Base-by-base conservation (phyloP, 176 grass and related monocot genomes). In the Bolboschoenus planiculmis region DNA sequence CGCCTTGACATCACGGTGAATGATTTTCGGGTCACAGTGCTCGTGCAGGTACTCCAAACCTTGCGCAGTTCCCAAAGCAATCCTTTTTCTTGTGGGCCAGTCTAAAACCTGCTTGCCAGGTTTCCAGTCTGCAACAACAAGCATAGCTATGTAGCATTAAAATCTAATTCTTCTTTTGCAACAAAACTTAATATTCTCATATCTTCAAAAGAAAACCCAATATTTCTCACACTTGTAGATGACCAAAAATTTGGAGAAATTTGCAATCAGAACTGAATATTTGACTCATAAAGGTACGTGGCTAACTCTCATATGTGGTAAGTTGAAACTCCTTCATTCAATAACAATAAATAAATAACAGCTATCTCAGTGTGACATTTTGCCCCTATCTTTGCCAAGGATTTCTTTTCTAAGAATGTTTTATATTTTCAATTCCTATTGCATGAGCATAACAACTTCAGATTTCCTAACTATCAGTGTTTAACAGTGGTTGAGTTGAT, bases 1-100 rank as follows among this genome's bases (percentile, higher is more conserved):
- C 0, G 79, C 79, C 59, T 81, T 81, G 36, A 81, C 79, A 46
- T 81, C 79, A 46, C 79, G 79, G 42, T 81, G 79, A 46, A 81
- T 81, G 53, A 81, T 81, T 81, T 81, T 81, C 13, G 79, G 79
- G 59, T 81, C 57, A 61, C 79, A 81, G 24, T 81, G 79, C 56
- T 81, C 79, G 24, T 81, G 79, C 24, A 81, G 59, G 21, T 81
- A 81, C n/a, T 81, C 79, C 54, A 81, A 61, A 13, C 54, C 79
- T 61, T 81, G 79, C 0, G 57, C 79, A 30, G 79, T 63, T 46
- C 79, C 79, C 79, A 81, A 47, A 30, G 79, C 79, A 43, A 81
- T 64, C 56, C 21, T 40, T 63, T 46, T 81, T 62, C 79, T 63
- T 3, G 79, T 81, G 3, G 79, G 37, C 79, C 79, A 81, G 10